Conservation (phyloP, 352 stramenopile species). For the Halophytophthora batemanensis region DNA sequence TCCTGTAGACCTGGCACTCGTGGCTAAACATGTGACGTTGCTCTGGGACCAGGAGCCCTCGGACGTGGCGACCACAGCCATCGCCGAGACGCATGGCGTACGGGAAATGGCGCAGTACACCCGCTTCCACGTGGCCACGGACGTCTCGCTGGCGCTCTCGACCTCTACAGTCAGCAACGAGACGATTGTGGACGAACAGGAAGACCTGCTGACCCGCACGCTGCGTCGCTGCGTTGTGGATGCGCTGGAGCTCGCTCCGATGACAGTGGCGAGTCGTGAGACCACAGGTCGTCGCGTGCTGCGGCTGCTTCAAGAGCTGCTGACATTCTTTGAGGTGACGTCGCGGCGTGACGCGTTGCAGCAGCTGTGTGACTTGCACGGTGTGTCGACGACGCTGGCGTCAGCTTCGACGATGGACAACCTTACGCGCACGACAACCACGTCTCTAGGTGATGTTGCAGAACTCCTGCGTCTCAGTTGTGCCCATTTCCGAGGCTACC, state of each 20-base stretch:
- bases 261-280: constrained; percentile 5
- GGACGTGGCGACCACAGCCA: constrained; percentile 14
- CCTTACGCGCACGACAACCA: constrained; percentile 7
- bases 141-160: constrained; percentile 1
- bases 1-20: constrained; percentile 23
- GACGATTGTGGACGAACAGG: constrained; percentile 3
- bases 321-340: constrained; percentile 12
- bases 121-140: constrained; percentile 10
- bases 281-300: constrained; percentile 21
- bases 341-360: constrained; percentile 6
- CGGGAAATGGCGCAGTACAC: constrained; percentile 15
- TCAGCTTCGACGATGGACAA: constrained; percentile 11
- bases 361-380: constrained; percentile 4
- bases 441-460: constrained; percentile 22
- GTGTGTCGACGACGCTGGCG: background rate
- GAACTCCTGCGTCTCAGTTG: constrained; percentile 28
- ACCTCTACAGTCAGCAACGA: background rate
- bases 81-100: constrained; percentile 17
- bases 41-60: constrained; percentile 16
- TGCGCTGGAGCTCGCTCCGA: constrained; percentile 13
- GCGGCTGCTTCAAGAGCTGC: constrained; percentile 23
- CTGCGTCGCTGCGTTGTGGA: constrained; percentile 24
- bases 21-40: constrained; percentile 14
- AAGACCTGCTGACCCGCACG: constrained; percentile 20
- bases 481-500: constrained; percentile 22